Evolutionary conservation across 1,139 yeast species (phyloP).

Genomic region (Wickerhamomyces sp.): DNA sequence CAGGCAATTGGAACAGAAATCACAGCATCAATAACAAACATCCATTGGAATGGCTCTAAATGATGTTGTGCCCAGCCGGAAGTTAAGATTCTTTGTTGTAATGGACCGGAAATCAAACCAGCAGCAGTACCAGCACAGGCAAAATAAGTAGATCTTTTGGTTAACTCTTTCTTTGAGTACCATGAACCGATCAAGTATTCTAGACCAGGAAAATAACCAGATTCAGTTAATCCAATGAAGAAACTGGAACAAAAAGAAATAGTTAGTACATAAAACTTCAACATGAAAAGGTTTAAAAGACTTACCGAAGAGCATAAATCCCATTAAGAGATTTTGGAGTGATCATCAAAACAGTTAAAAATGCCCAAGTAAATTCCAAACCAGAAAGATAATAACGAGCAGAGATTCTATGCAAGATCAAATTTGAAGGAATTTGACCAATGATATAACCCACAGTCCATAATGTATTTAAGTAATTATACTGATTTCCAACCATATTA

Average conservation of each 20-base stretch:
- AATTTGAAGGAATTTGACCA: conserved; percentile 2
- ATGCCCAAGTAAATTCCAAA: conserved; percentile 2
- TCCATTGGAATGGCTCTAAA: conserved; percentile 45
- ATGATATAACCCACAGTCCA: conserved; percentile 3
- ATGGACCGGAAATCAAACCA: conserved; percentile 31
- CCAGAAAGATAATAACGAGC: conserved; percentile 2
- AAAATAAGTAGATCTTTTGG: conserved; percentile 18
- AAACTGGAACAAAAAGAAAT: too few relatives aligned
- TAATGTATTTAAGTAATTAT: conserved; percentile 1
- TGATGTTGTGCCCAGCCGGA: conserved; percentile 31
- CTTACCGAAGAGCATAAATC: background rate
- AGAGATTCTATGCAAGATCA: conserved; percentile 39
- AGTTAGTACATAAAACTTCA: conserved; percentile 47
- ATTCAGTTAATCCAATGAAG: conserved; percentile 1
- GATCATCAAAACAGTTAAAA: conserved; percentile 1
- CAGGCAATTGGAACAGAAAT: conserved; percentile 43
- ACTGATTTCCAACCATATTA: conserved; percentile 2
- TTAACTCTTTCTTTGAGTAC: conserved; percentile 1
- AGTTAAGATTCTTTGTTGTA: conserved; percentile 23
- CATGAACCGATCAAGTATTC: conserved; percentile 2
- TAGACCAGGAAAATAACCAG: conserved; percentile 1
- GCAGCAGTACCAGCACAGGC: conserved; percentile 23
- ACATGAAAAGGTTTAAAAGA: conserved; percentile 43
- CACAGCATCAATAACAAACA: conserved; percentile 48
- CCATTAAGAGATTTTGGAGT: background rate